phyloP scores from a whole-genome alignment of 228 moss, liverwort and hornwort genomes.

The Sphagnum magellanicum region DNA sequence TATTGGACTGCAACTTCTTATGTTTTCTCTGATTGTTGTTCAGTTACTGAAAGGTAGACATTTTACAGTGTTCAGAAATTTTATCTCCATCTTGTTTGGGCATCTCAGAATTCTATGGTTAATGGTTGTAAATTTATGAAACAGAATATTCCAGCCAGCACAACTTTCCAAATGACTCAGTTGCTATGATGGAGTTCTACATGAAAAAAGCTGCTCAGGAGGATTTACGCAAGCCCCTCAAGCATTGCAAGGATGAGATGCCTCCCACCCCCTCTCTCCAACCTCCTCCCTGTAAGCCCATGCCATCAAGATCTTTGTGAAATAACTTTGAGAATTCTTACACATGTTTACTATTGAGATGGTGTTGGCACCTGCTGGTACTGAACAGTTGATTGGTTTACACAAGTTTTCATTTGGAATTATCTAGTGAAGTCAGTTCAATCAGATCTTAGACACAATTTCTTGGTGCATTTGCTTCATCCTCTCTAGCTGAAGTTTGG shows the following conservation, averaged over 20 bases:
- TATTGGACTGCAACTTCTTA: neutral
- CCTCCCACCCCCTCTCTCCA: constrained; percentile 50
- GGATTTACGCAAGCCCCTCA: constrained; percentile 79
- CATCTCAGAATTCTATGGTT: neutral
- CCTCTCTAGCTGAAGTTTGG: too few species aligned
- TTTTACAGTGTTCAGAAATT: too few species aligned
- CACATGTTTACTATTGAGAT: too few species aligned
- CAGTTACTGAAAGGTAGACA: too few species aligned
- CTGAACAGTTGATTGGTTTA: too few species aligned
- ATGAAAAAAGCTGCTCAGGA: constrained; percentile 99
- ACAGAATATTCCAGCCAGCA: constrained; percentile 49
- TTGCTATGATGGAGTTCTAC: constrained; percentile 99
- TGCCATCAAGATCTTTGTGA: neutral
- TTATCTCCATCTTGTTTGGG: too few species aligned
- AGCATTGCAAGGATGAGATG: constrained; percentile 89
- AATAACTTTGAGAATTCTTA: neutral
- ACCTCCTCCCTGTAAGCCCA: constrained; percentile 24
- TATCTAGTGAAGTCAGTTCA: too few species aligned
- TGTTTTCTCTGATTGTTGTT: too few species aligned
- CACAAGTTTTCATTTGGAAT: too few species aligned
- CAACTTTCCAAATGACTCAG: constrained; percentile 69
- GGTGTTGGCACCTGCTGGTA: too few species aligned
- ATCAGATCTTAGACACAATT: too few species aligned
- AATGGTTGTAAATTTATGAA: neutral
- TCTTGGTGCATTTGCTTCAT: too few species aligned